Base-by-base conservation (phyloP, 345 rosid species). In the Microcos paniculata region DNA sequence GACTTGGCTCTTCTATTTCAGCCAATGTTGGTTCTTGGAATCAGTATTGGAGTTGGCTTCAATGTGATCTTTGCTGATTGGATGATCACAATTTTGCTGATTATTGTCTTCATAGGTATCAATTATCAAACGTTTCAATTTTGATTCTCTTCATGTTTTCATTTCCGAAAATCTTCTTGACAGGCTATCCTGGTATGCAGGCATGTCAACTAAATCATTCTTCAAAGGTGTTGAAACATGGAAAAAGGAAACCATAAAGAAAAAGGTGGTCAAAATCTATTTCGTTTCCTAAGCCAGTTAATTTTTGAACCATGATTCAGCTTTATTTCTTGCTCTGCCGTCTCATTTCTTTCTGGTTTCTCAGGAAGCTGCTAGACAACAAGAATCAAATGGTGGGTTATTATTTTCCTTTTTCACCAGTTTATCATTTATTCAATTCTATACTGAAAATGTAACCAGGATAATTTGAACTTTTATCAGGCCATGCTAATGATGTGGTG, bases 21-120 rank as follows among this genome's bases (percentile, higher is more conserved):
- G 21, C 89, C 91, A 1, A 84, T 88, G 91, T 86, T 88, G 24
- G 85, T 86, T 86, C 84, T 88, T 10, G 91, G 91, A 42, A 88
- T 86, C 46, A 88, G 91, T 66, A 71, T 86, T 1, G 91, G 91
- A 43, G 91, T 88, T 74, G 82, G 87, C 48, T 88, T 86, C 72
- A 88, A 88, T 48, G 86, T 88, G 28, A 65, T 88, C 12, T 84
- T 88, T 76, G 86, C 91, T 11, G 91, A 86, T 76, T 88, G 91
- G 91, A 86, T 84, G 89, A 85, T 88, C 43, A 88, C 91, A 35
- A 78, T 88, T n/a, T 65, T 88, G 21, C 84, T 88, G n/a, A 88
- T 88, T 15, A 14, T 88, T 45, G 83, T 86, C 65, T 88, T 88
- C 73, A 13, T 86, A 13, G 91, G 91, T 88, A 84, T 13, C 11